phyloP scores from a whole-genome alignment of 345 rosid genomes.

The Rhizophora apiculata region DNA sequence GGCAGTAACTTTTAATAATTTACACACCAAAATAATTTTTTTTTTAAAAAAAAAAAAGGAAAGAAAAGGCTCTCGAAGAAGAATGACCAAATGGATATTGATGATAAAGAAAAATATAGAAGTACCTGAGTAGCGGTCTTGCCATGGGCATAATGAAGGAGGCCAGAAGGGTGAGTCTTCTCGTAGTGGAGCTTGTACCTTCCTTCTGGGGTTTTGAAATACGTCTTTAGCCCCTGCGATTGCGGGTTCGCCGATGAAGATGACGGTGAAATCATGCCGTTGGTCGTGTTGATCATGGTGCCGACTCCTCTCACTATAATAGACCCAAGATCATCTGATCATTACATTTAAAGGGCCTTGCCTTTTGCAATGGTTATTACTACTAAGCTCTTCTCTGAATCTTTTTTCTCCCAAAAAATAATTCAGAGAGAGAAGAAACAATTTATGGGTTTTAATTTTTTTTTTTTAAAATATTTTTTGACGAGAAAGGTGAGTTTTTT shows the following conservation, averaged over 20 bases:
- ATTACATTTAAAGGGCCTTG: conserved; percentile 46
- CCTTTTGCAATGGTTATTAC: neutral
- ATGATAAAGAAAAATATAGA: neutral
- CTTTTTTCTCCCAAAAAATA: no score
- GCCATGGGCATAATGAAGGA: conserved; percentile 94
- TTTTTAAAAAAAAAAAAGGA: neutral
- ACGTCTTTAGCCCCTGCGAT: conserved; percentile 89
- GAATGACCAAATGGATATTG: conserved; percentile 9
- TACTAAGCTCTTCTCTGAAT: neutral
- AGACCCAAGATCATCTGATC: conserved; percentile 57
- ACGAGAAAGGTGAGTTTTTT: conserved; percentile 2
- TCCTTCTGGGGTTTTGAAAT: conserved; percentile 96
- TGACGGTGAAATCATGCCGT: conserved; percentile 87
- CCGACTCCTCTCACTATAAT: conserved; percentile 15
- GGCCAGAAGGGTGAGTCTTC: conserved; percentile 90
- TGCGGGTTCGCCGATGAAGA: conserved; percentile 71
- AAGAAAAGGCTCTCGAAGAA: neutral
- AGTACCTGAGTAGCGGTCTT: conserved; percentile 94
- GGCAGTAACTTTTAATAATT: neutral
- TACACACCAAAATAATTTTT: neutral
- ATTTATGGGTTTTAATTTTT: neutral
- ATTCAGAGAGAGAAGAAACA: neutral
- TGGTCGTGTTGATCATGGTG: conserved; percentile 66
- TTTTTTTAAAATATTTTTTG: neutral
- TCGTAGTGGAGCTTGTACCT: conserved; percentile 96